Conservation (phyloP, 441 rosid genomes). For the Pelargonium citronellum region DNA sequence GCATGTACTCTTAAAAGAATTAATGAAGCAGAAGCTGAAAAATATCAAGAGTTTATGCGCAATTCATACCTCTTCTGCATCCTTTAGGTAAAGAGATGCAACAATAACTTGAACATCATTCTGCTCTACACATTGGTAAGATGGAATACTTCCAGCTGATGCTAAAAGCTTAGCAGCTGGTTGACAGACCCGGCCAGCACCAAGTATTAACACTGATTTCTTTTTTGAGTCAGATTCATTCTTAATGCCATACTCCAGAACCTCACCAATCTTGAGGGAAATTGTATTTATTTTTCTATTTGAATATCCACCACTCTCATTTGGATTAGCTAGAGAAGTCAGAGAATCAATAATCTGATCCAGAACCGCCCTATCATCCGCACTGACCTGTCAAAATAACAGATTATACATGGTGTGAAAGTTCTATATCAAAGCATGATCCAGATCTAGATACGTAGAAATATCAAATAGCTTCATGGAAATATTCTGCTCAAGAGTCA, state of each 20-base stretch:
- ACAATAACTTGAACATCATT: constrained; percentile 59
- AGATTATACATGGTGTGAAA: constrained; percentile 12
- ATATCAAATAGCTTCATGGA: too few species aligned
- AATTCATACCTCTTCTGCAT: constrained; percentile 79
- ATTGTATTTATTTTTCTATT: constrained; percentile 37
- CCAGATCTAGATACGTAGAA: neutral
- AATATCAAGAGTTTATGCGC: neutral
- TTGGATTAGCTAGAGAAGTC: constrained; percentile 63
- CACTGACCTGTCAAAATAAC: constrained; percentile 65
- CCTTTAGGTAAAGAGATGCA: constrained; percentile 79
- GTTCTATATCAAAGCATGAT: constrained; percentile 8
- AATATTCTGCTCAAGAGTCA: too few species aligned
- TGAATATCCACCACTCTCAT: constrained; percentile 30
- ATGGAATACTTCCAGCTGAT: constrained; percentile 44
- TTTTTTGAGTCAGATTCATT: constrained; percentile 29
- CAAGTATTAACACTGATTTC: constrained; percentile 66
- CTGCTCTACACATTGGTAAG: constrained; percentile 42
- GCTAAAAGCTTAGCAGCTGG: constrained; percentile 82
- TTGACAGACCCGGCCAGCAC: constrained; percentile 91
- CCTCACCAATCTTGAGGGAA: constrained; percentile 47
- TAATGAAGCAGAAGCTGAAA: constrained; percentile 4
- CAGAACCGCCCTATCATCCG: constrained; percentile 63
- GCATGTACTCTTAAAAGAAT: neutral
- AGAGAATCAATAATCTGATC: constrained; percentile 85
- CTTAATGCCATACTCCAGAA: constrained; percentile 39